A percentile compares a stretch with the other conserved stretches of the same genome.
Evolutionary conservation across 257 asterid species (phyloP).

Genomic region (Solanum sejunctum): DNA sequence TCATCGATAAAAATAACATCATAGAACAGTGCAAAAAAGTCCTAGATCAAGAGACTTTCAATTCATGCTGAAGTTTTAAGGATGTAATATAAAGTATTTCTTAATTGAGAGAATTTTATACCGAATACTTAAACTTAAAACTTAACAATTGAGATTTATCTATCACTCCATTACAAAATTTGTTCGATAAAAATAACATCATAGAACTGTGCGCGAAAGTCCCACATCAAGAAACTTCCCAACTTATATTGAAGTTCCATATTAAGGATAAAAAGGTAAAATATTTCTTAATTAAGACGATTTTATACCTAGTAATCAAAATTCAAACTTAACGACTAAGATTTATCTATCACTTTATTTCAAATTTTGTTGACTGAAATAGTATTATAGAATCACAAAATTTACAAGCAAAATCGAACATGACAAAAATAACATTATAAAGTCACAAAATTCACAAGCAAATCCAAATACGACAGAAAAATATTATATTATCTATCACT

Average conservation of each 20-base stretch:
- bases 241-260: not conserved
- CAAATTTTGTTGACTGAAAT: not conserved
- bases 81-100: not conserved
- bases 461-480: too few relatives aligned
- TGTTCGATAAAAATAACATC: not conserved
- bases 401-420: not conserved
- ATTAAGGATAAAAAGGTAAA: not conserved
- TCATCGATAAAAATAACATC: not conserved
- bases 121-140: not conserved
- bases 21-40: not conserved
- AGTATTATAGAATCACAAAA: rapidly evolving
- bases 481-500: too few relatives aligned
- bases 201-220: not conserved
- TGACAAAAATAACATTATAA: too few relatives aligned
- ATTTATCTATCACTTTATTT: not conserved
- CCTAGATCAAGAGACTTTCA: rapidly evolving
- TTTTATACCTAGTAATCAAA: not conserved
- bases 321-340: not conserved
- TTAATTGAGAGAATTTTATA: not conserved
- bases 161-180: not conserved
- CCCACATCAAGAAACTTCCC: rapidly evolving
- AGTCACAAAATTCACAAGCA: too few relatives aligned
- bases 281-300: not conserved
- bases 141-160: not conserved
- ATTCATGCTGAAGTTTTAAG: not conserved